Evolutionary conservation across 192 early-diverging fungal genomes (phyloP), one percentile per base, ranked within the genome.

Genomic region (Dissophora ornata): DNA sequence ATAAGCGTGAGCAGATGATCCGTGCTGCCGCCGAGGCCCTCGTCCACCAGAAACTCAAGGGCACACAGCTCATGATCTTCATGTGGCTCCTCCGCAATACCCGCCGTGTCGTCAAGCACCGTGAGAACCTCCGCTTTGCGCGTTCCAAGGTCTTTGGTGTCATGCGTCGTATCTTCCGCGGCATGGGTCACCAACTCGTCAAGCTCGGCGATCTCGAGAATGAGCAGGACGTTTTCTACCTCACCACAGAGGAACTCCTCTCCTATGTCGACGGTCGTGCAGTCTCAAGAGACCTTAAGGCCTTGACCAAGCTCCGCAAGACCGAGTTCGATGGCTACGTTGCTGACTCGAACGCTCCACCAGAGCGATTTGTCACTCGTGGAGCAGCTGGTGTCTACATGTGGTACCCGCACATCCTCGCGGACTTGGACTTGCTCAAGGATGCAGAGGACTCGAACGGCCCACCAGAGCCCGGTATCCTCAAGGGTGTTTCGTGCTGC

Each of bases 381-480:
- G 71, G 71, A 24, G 71, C 71, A 1, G 71, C 71, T 0, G 71
- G 71, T 19, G 71, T 75, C 0, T 75, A 75, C 51, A 75, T 75
- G 62, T 75, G 71, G 71, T 75, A 75, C 51, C 71, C 71, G 1
- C 71, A 75, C 45, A 75, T 75, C 51, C 71, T 75, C 9, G 71
- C 71, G 11, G 71, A 75, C 41, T 36, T 75, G 3, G 71, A 75
- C 33, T 44, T 75, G 18, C 71, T 75, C 57, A 75, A 75, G 63
- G 71, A 75, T 25, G 51, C 57, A 16, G 71, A 75, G 26, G 71
- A 75, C 36, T 67, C 71, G 0, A 75, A 75, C 33, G 63, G 63
- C 4, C 62, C 71, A 16, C 71, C 71, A 52, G 71, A 75, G 63
- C 71, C 71, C 13, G 71, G 71, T 56, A 36, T 75, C 51, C 57